These are phyloP conservation scores for Trichocomaceae sp. DNA, from an alignment of 2,329 filamentous ascomycete genomes.

Conservation along the genomic window DNA sequence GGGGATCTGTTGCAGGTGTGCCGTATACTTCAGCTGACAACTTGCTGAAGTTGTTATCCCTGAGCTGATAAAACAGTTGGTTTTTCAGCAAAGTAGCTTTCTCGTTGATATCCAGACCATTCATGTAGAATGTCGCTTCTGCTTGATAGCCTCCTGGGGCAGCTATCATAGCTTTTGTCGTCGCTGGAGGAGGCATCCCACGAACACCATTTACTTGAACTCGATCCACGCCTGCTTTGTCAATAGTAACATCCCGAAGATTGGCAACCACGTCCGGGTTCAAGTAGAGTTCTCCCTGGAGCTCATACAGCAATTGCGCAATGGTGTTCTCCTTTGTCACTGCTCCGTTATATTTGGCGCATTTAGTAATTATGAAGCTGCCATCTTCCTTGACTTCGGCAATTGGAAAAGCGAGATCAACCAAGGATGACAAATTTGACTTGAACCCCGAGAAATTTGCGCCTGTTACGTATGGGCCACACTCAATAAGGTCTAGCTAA, in stretches of 20 bases:
- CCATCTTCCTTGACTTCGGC: conserved; percentile 45
- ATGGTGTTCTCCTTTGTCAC: conserved; percentile 37
- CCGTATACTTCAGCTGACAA: neutral
- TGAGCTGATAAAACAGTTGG: neutral
- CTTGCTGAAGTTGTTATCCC: neutral
- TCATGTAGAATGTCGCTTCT: neutral
- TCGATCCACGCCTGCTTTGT: neutral
- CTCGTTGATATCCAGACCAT: neutral
- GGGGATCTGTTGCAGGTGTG: neutral
- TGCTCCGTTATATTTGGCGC: conserved; percentile 39
- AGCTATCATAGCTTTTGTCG: conserved; percentile 3
- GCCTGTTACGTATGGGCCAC: conserved; percentile 49
- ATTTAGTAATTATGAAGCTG: conserved; percentile 45
- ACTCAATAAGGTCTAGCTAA: conserved; percentile 46
- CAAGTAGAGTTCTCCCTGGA: conserved; percentile 45
- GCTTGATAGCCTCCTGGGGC: conserved; percentile 1
- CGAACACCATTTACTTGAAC: neutral
- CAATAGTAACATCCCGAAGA: neutral
- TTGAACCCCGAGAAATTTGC: conserved; percentile 50
- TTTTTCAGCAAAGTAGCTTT: neutral
- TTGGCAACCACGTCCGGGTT: conserved; percentile 24
- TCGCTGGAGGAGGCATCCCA: neutral
- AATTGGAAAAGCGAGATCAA: conserved; percentile 45
- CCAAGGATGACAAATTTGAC: conserved; percentile 34
- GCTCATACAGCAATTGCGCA: conserved; percentile 46